Evolutionary conservation across 768 basidiomycete genomes (phyloP), one percentile per base, ranked within the genome.

Genomic region (Crucibulum laeve): DNA sequence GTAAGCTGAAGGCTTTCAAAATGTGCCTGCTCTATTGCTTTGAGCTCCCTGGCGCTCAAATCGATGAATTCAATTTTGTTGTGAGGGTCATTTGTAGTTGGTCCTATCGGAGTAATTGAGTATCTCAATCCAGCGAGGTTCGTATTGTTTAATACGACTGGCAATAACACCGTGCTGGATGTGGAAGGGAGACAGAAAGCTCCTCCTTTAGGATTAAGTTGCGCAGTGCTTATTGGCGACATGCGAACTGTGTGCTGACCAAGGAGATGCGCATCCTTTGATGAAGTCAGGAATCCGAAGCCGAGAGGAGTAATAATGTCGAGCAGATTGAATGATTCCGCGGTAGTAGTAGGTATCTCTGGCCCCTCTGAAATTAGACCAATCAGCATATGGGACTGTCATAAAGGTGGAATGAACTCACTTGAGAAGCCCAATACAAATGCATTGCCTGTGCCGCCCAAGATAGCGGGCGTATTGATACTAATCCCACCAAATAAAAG

Each of bases 141-240:
- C 6, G 94, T 92, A 63, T 95, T 94, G 68, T 97, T 96, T 60
- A 96, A 76, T 35, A 94, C 72, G 25, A 96, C 65, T 1, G 94
- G 94, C 37, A 96, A 67, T 42, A 91, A 75, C 23, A 87, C 77
- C 34, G 69, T 67, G 41, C 73, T 69, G 5, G 66, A 62, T 7
- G 70, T 64, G 15, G 70, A 57, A 1, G 84, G 69, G 15, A 94
- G 70, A 54, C 91, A 95, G 59, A 84, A 93, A 3, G 80, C 80
- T 40, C 79, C 71, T 11, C 65, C 71, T 46, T 84, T 71, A 8
- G 90, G 91, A 53, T 95, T 94, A 34, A 98, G 70, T 17, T 85
- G 83, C 3, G 93, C 94, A 2, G 93, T 96, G 59, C 92, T 91
- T 53, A 91, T 91, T 7, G 93, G 93, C 0, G 91, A 90, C 77